Evolutionary conservation across 2,329 filamentous ascomycete species (phyloP).

Genomic region (Tolypocladium guangdongense): DNA sequence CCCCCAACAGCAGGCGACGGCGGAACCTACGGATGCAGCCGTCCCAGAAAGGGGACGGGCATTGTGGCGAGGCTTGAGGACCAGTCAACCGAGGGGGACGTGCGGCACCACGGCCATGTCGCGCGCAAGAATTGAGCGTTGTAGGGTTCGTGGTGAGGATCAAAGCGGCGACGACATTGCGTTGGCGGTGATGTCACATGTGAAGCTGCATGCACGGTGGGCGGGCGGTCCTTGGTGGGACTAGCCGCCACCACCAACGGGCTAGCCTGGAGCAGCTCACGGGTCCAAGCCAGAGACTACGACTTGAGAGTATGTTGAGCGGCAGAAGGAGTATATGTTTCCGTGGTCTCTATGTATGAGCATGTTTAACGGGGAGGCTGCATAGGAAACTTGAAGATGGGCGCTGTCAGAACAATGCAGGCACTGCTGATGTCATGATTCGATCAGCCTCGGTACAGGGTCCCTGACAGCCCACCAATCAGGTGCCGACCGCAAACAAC

Average conservation of each 20-base stretch:
- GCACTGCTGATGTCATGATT: background rate
- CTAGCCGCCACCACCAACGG: background rate
- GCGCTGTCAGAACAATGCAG: too few relatives aligned
- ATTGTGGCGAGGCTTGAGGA: constrained; percentile 19
- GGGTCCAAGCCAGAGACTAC: background rate
- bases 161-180: background rate
- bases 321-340: too few relatives aligned
- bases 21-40: constrained; percentile 37
- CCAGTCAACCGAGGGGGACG: background rate
- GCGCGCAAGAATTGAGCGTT: background rate
- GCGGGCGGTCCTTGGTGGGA: background rate
- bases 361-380: too few relatives aligned
- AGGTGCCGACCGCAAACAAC: constrained; percentile 12
- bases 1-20: background rate
- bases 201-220: background rate
- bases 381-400: too few relatives aligned
- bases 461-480: constrained; percentile 11
- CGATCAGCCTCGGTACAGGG: background rate
- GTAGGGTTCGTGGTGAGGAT: background rate
- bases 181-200: constrained; percentile 6
- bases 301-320: background rate
- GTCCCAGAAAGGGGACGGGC: constrained; percentile 42
- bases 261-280: background rate
- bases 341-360: too few relatives aligned
- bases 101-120: background rate